A percentile compares a stretch with the other conserved stretches of the same genome.
Evolutionary conservation across 75 land plant species (phyloP).

Genomic region (Pinus albicaulis): DNA sequence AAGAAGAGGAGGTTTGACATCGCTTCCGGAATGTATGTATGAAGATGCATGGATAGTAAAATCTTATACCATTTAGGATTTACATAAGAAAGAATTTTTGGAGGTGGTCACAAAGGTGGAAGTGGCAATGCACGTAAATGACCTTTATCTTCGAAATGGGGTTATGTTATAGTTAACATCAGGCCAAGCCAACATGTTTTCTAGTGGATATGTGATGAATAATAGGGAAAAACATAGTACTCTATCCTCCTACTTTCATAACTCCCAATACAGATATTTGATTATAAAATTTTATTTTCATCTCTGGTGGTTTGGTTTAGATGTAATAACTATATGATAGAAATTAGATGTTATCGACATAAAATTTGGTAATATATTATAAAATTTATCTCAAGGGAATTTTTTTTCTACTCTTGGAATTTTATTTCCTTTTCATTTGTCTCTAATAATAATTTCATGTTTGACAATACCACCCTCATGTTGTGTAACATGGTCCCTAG

Average conservation of each 20-base stretch:
- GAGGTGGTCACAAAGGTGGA: too few species aligned
- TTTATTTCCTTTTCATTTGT: constrained; percentile 9
- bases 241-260: constrained; percentile 10
- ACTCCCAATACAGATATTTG: constrained; percentile 10
- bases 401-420: background rate
- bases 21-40: constrained; percentile 16
- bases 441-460: constrained; percentile 42
- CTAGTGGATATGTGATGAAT: constrained; percentile 19
- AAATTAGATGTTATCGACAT: constrained; percentile 1
- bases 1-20: constrained; percentile 29
- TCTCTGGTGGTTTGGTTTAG: constrained; percentile 14
- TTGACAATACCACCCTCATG: constrained; percentile 28
- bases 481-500: constrained; percentile 30
- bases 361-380: constrained; percentile 22
- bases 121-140: too few species aligned
- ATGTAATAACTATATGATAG: constrained; percentile 14
- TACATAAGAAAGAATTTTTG: constrained; percentile 23
- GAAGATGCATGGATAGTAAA: constrained; percentile 13
- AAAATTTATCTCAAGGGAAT: constrained; percentile 28
- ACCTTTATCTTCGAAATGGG: constrained; percentile 27
- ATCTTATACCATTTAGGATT: constrained; percentile 24
- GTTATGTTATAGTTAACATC: constrained; percentile 12
- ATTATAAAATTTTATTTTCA: constrained; percentile 17
- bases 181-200: constrained; percentile 14
- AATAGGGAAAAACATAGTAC: constrained; percentile 10